A percentile compares a stretch with the other conserved stretches of the same genome.
These are phyloP conservation scores for Sordariomycetes sp. DNA, from an alignment of 2,329 filamentous ascomycete genomes.

Conservation along the genomic window DNA sequence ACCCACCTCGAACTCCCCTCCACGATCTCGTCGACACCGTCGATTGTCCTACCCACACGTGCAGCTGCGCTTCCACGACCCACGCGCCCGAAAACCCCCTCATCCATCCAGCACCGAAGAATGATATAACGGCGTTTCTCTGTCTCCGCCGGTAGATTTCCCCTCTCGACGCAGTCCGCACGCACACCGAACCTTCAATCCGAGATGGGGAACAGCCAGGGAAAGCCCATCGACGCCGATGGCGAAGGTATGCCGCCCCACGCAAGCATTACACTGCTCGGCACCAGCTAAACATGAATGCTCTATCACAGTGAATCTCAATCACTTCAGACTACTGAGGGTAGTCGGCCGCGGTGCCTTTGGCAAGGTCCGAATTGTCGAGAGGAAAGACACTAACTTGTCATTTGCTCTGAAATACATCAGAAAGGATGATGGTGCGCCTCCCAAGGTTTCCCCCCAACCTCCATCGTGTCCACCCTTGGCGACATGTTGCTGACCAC, in stretches of 20 bases:
- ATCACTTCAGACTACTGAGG: conserved; percentile 88
- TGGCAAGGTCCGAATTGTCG: conserved; percentile 96
- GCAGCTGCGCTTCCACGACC: background rate
- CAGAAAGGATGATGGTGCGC: conserved; percentile 87
- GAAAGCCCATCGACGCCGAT: conserved; percentile 82
- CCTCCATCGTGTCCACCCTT: background rate
- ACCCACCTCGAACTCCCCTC: background rate
- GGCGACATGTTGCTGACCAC: background rate
- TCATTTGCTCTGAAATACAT: conserved; percentile 98
- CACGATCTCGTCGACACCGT: background rate
- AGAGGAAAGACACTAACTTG: conserved; percentile 86
- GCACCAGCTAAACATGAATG: background rate
- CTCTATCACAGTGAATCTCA: conserved; percentile 64
- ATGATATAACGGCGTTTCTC: background rate
- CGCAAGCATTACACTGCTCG: background rate
- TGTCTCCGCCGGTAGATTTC: background rate
- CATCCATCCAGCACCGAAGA: background rate
- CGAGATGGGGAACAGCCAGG: conserved; percentile 87
- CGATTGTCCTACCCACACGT: background rate
- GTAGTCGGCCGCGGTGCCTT: conserved; percentile 97
- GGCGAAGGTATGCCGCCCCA: conserved; percentile 58
- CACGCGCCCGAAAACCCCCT: too few relatives aligned
- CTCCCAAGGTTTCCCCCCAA: background rate
- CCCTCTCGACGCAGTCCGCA: background rate
- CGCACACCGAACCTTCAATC: background rate